Conservation (phyloP, 768 basidiomycete genomes). For the Tricholoma terreum region DNA sequence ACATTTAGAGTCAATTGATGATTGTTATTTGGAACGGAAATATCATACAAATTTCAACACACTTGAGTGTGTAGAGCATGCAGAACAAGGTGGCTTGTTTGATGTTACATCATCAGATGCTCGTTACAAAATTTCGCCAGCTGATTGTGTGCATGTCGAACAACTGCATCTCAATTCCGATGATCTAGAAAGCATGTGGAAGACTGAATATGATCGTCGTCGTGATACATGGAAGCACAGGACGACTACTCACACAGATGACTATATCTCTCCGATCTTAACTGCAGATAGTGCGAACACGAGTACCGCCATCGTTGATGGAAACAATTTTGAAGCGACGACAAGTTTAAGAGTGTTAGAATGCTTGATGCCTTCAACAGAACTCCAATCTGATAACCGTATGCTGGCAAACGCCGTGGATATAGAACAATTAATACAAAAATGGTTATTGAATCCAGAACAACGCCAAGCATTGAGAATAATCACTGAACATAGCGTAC, state of each 20-base stretch:
- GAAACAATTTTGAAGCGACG: background rate
- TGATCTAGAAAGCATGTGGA: background rate
- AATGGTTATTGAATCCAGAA: slow-evolving; percentile 32
- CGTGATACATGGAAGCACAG: background rate
- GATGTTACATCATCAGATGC: background rate
- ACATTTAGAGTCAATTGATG: background rate
- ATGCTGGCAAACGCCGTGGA: background rate
- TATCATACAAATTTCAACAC: background rate
- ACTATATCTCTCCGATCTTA: background rate
- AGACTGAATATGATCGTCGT: background rate
- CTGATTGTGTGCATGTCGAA: background rate
- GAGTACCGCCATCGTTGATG: background rate
- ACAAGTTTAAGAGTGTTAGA: background rate
- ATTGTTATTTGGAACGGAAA: background rate
- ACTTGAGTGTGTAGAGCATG: background rate
- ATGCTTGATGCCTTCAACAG: background rate
- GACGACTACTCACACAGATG: background rate
- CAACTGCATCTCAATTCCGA: background rate
- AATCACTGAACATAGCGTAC: slow-evolving; percentile 26
- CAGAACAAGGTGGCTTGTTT: background rate
- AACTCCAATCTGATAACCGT: background rate
- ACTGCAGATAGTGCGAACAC: background rate
- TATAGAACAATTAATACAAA: slow-evolving; percentile 14
- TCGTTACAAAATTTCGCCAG: background rate
- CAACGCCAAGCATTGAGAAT: no score